Evolutionary conservation across 768 basidiomycete species (phyloP), one percentile per base, ranked within the genome.

Genomic region (Tylopilus felleus): DNA sequence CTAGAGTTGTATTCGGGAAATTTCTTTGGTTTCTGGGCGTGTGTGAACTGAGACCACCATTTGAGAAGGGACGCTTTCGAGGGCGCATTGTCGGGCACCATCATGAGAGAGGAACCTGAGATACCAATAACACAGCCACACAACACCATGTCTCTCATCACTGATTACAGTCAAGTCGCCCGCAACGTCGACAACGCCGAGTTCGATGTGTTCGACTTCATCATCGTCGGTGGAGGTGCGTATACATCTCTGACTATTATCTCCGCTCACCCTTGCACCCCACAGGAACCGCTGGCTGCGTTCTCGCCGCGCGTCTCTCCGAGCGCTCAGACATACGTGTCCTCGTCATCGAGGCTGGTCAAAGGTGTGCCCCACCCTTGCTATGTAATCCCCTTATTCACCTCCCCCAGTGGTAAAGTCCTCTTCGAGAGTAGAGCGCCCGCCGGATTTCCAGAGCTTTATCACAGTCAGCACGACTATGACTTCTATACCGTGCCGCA

Each of bases 41-140:
- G 79, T 4, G 81, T 83, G 60, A 93, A 89, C 60, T 84, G 82
- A 43, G 81, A 79, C 86, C 90, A 90, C 90, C 91, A 93, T 10
- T 89, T 80, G 73, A 84, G 87, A 47, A 90, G 80, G 55, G 73
- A 81, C 1, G 82, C 80, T 57, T 77, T 85, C 10, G 77, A 74
- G 7, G 81, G 68, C 5, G 65, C 42, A 25, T 57, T 60, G 49
- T 70, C 70, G 45, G 70, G 69, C 2, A 71, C 65, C 69, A 70
- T 70, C 38, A 25, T 29, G 40, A 39, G n/a, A 19, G n/a, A 10
- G 22, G 21, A 40, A 16, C 19, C 38, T 19, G 19, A 19, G 38
- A 3, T 19, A 29, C 33, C 21, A 40, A 12, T 29, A 2, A 27
- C 64, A 65, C 62, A 62, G 60, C 65, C 67, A 69, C 59, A 16